Conservation (phyloP, 2,329 filamentous ascomycete genomes). For the Neocatenulostroma microsporum region DNA sequence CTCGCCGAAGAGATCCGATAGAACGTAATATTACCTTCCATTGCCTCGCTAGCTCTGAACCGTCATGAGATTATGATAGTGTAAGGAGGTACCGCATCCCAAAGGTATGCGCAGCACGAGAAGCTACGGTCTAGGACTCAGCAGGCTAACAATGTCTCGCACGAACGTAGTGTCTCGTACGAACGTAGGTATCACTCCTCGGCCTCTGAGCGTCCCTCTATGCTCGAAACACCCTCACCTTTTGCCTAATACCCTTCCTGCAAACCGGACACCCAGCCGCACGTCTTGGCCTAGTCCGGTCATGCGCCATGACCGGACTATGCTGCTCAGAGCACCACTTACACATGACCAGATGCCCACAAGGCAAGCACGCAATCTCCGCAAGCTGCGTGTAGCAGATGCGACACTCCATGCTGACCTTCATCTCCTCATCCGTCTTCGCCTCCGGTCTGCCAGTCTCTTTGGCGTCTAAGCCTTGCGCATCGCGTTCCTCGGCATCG, state of each 20-base stretch:
- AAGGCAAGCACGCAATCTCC: constrained; percentile 46
- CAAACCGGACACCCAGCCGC: constrained; percentile 42
- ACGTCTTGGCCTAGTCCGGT: constrained; percentile 33
- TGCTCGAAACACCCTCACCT: constrained; percentile 30
- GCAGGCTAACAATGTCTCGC: too few species aligned
- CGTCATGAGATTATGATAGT: too few species aligned
- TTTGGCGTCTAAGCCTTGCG: constrained; percentile 37
- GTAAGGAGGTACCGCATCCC: too few species aligned
- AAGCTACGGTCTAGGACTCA: too few species aligned
- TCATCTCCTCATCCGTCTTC: constrained; percentile 43
- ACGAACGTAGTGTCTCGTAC: too few species aligned
- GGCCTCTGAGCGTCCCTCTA: too few species aligned
- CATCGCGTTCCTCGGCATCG: constrained; percentile 19
- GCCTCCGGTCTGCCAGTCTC: constrained; percentile 41
- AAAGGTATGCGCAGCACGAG: too few species aligned
- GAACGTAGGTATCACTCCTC: too few species aligned
- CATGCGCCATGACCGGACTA: constrained; percentile 37
- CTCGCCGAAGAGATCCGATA: too few species aligned
- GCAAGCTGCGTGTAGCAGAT: constrained; percentile 48
- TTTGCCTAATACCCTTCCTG: constrained; percentile 39
- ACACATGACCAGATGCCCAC: constrained; percentile 50
- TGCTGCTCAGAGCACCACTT: constrained; percentile 48
- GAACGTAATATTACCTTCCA: too few species aligned
- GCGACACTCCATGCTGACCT: constrained; percentile 44
- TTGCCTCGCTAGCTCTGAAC: too few species aligned